These are phyloP conservation scores for Nakazawaea anatomiae DNA, from an alignment of 805 yeast genomes.

Conservation along the genomic window DNA sequence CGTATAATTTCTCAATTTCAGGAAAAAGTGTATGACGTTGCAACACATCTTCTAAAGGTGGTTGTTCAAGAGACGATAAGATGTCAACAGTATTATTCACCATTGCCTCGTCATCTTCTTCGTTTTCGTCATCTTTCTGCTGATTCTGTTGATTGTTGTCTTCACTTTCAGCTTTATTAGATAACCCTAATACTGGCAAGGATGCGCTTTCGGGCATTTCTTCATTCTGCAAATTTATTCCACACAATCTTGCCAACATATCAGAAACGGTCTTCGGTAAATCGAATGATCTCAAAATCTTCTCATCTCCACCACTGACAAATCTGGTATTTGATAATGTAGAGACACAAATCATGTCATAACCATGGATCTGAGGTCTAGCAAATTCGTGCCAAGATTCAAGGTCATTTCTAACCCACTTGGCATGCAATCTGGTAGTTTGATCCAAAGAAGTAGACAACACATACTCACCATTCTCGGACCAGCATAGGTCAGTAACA, in stretches of 20 bases:
- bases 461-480: constrained; percentile 57
- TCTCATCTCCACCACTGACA: constrained; percentile 95
- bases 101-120: constrained; percentile 23
- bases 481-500: constrained; percentile 78
- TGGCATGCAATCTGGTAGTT: constrained; percentile 80
- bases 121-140: constrained; percentile 23
- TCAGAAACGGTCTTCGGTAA: constrained; percentile 76
- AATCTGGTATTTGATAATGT: constrained; percentile 56
- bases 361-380: constrained; percentile 97
- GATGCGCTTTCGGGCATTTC: constrained; percentile 78
- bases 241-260: constrained; percentile 51
- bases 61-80: constrained; percentile 39
- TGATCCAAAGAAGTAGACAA: constrained; percentile 85
- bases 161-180: constrained; percentile 74
- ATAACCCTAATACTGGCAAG: constrained; percentile 87
- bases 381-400: constrained; percentile 86
- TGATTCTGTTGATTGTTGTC: constrained; percentile 17
- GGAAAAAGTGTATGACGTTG: constrained; percentile 95
- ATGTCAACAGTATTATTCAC: constrained; percentile 39
- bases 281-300: constrained; percentile 81
- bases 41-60: constrained; percentile 87
- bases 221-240: constrained; percentile 25
- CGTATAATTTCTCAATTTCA: constrained; percentile 88
- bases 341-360: constrained; percentile 83
- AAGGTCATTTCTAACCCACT: constrained; percentile 36